Evolutionary conservation across 78 protist species (phyloP), one percentile per base, ranked within the genome.

Genomic region (Monocercomonoides exilis): DNA sequence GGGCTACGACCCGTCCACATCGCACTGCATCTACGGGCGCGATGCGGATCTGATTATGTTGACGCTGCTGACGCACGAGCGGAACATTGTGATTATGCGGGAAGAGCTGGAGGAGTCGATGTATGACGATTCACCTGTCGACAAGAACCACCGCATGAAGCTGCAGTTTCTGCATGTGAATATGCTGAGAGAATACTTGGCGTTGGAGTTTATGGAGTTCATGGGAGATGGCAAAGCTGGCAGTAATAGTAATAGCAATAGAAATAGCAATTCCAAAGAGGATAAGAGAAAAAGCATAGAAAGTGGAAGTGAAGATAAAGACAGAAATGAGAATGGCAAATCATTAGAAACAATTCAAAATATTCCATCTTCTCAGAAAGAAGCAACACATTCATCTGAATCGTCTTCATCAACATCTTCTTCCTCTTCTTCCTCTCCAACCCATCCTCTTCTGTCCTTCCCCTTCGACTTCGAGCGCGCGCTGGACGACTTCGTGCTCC

Each of bases 1-100:
- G n/a, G n/a, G n/a, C n/a, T 96, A 90, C 89, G 80, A 90, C 45
- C 93, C 96, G 38, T 84, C 89, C 70, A 44, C 46, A 77, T 3
- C 90, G 3, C 98, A 96, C 88, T 93, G 96, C 81, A n/a, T 95
- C 81, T 95, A 95, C 87, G 98, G 98, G 11, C 81, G 94, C 1
- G 99, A 96, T 81, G 97, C 97, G 5, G 98, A 96, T 79, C 91
- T 96, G 63, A 94, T 96, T 90, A 91, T 95, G 93, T 90, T 96
- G 34, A 89, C 92, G 0, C 90, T 96, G 46, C 94, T 84, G 44
- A 81, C 94, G 6, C 96, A 96, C 87, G 98, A 95, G 93, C 94
- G 96, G 1, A 45, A 91, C 89, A 89, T 94, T 63, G 6, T 63
- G 43, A 90, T 96, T 38, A 90, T 96, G 1, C 85, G 98, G 41